Conservation (phyloP, 345 rosid genomes). For the Ceriops zippeliana region DNA sequence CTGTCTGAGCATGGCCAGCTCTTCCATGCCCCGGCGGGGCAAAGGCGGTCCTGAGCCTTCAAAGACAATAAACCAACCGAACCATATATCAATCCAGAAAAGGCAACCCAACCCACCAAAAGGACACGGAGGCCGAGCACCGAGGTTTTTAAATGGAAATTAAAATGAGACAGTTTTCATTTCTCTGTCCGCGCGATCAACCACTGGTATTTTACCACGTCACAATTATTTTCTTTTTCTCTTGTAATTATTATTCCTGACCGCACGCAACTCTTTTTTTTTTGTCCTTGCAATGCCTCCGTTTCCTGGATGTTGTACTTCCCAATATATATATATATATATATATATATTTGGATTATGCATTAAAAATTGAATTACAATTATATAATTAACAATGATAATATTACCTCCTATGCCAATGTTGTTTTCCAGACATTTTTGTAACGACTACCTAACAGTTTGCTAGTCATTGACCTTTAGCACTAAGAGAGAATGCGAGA, state of each 20-base stretch:
- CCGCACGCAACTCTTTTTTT: slow-evolving; percentile 52
- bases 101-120: not conserved
- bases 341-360: too few species aligned
- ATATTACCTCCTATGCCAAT: not conserved
- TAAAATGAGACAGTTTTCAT: too few species aligned
- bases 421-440: too few species aligned
- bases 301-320: not conserved
- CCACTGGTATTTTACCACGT: slow-evolving; percentile 54
- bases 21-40: slow-evolving; percentile 67
- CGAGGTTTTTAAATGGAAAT: too few species aligned
- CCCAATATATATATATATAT: too few species aligned
- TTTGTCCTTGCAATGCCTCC: slow-evolving; percentile 5
- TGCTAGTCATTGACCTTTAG: too few species aligned
- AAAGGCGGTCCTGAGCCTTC: too few species aligned
- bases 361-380: too few species aligned
- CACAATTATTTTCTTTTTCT: slow-evolving; percentile 36
- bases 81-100: not conserved
- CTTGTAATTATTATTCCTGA: slow-evolving; percentile 32
- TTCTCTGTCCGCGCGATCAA: slow-evolving; percentile 14
- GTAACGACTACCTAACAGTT: too few species aligned
- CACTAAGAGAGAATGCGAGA: too few species aligned
- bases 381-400: too few species aligned
- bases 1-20: slow-evolving; percentile 93
- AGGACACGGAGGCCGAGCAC: not conserved
- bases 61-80: too few species aligned